A percentile compares a stretch with the other conserved stretches of the same genome.
phyloP scores from a whole-genome alignment of 2,329 filamentous ascomycete genomes.

The Tympanopsis confertula region DNA sequence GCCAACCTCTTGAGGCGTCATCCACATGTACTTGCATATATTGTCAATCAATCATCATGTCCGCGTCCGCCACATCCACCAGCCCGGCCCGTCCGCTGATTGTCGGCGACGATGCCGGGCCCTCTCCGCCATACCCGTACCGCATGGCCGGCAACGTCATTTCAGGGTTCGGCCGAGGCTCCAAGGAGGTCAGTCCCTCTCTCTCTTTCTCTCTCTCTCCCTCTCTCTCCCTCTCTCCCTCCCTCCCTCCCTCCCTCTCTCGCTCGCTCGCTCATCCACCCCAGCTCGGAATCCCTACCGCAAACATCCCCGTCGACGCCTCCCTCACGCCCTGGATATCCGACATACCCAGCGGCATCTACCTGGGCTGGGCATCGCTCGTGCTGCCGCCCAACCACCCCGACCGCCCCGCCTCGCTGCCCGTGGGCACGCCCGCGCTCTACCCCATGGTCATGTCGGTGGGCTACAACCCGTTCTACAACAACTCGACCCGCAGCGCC shows the following conservation, averaged over 20 bases:
- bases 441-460: constrained; percentile 89
- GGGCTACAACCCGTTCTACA: constrained; percentile 96
- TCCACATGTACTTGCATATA: too few species aligned
- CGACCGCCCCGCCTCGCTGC: constrained; percentile 13
- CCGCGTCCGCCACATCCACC: constrained; percentile 16
- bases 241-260: constrained; percentile 1
- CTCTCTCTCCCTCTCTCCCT: not conserved
- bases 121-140: constrained; percentile 69
- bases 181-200: constrained; percentile 60
- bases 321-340: constrained; percentile 47
- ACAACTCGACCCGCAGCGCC: constrained; percentile 74
- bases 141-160: constrained; percentile 78
- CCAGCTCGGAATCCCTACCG: constrained; percentile 88
- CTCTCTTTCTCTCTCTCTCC: not conserved
- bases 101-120: constrained; percentile 63
- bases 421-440: constrained; percentile 20
- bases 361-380: constrained; percentile 83
- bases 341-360: constrained; percentile 66
- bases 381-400: constrained; percentile 39
- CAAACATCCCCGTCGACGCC: constrained; percentile 72
- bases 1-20: too few species aligned
- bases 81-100: constrained; percentile 47
- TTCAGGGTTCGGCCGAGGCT: constrained; percentile 84
- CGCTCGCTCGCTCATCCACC: constrained; percentile 2
- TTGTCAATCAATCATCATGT: constrained; percentile 29